Evolutionary conservation across 1,284 basidiomycete species (phyloP), one percentile per base, ranked within the genome.

Genomic region (Lentinula novae-zelandiae): DNA sequence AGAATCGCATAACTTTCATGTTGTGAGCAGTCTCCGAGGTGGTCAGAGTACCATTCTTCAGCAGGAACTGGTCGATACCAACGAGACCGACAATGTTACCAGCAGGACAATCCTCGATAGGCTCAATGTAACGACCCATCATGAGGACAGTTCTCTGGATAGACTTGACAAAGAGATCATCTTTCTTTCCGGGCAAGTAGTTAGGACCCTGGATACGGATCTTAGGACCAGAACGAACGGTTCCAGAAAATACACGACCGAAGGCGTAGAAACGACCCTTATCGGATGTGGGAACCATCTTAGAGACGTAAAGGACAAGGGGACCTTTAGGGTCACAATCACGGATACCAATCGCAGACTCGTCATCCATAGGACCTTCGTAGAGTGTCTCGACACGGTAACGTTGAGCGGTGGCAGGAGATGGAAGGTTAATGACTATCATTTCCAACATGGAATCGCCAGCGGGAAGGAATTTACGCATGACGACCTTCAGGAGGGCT

Each of bases 211-310:
- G 97, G 73, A 99, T 99, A 74, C 97, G 95, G 80, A 98, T 90
- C 84, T 99, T 99, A 73, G 96, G 97, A 64, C 97, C 97, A 64
- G 97, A 90, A 69, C 87, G 88, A 72, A 98, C 95, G 68, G 95
- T 98, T 76, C 97, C 97, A 66, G 97, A 95, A 87, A 99, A 99
- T 82, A 99, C 91, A 88, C 97, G 97, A 80, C 97, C 97, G 78
- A 99, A 99, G 68, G 97, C 97, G 80, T 99, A 99, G 92, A 99
- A 99, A 67, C 97, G 96, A 73, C 97, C 97, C 82, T 99, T 99
- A 81, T 99, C 97, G 70, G 96, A 97, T 62, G 97, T 99, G 67
- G 97, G 97, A 69, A 99, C 96, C 97, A 99, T 99, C 89, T 99
- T 99, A 71, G 97, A 99, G 80, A 99, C 85, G 82, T 99, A 99